Base-by-base conservation (phyloP, 2,329 filamentous ascomycete species). In the Paraphaeosphaeria sporulosa region DNA sequence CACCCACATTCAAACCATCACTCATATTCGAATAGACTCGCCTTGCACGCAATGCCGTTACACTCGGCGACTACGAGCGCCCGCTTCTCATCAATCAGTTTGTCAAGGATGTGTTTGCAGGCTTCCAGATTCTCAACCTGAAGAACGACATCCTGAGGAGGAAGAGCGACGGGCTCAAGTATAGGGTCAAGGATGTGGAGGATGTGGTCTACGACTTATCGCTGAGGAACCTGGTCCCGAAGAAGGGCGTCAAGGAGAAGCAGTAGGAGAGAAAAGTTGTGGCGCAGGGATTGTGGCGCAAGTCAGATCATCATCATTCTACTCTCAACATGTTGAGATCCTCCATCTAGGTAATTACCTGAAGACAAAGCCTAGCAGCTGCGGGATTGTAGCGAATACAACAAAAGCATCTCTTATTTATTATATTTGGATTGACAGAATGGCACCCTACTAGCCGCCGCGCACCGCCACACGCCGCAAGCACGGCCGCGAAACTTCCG, bases 131-230 rank as follows among this genome's bases (percentile, higher is more conserved):
- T 67, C 86, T 99, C 67, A 99, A 99, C 77, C 84, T 99, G 69
- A 98, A 98, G 85, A 99, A 99, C 72, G 95, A 99, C 77, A 89
- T 89, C 23, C 80, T 99, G 72, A 87, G 95, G 61, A 92, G 93
- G 81, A 86, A 93, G 63, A 93, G 92, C 58, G 95, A 99, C 80
- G 91, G 90, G 5, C 91, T 99, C 79, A 99, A 99, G 84, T 99
- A 99, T 76, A 90, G 91, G 71, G 93, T 99, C 72, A 99, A 98
- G 85, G 94, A 96, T 77, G 93, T 97, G 13, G 95, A 99, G 83
- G 95, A 98, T 75, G 93, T 99, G 13, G 94, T 98, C 53, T 99
- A 99, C 74, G 95, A 99, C 77, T 82, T 99, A 58, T 94, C 92
- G 25, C 81, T 99, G 74, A 87, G 95, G 60, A 94, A 95, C 53